Evolutionary conservation across 768 basidiomycete species (phyloP).

Genomic region (Trametes cingulata): DNA sequence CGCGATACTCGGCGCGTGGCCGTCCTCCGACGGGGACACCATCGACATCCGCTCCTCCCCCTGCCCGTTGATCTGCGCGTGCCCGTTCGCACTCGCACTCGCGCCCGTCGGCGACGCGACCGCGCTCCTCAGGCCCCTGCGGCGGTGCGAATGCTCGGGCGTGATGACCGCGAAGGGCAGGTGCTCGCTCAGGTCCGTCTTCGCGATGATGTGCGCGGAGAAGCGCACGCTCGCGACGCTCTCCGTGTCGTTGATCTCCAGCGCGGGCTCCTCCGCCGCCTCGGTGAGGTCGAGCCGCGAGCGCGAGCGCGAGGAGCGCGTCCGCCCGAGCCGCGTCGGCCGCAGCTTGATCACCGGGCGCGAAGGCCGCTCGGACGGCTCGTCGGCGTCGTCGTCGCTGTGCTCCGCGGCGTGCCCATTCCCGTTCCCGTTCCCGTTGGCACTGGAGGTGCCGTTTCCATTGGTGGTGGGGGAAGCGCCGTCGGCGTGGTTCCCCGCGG

Average conservation of each 20-base stretch:
- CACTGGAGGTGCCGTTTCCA: background rate
- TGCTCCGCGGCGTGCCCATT: background rate
- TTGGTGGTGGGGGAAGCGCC: background rate
- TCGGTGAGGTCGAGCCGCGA: slow-evolving; percentile 69
- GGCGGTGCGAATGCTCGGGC: slow-evolving; percentile 56
- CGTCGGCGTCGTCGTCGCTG: slow-evolving; percentile 31
- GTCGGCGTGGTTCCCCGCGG: background rate
- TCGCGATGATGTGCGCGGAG: slow-evolving; percentile 68
- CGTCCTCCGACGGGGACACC: slow-evolving; percentile 47
- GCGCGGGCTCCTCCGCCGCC: slow-evolving; percentile 53
- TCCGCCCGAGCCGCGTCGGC: slow-evolving; percentile 43
- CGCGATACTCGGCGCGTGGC: slow-evolving; percentile 38
- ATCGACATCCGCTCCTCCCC: slow-evolving; percentile 35
- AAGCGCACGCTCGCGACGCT: slow-evolving; percentile 78
- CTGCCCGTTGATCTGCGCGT: slow-evolving; percentile 21
- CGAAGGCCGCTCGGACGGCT: slow-evolving; percentile 54
- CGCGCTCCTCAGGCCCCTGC: slow-evolving; percentile 29
- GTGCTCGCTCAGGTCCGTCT: slow-evolving; percentile 53
- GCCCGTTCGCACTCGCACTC: slow-evolving; percentile 34
- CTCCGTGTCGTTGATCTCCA: slow-evolving; percentile 63
- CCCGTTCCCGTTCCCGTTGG: background rate
- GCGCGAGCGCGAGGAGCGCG: slow-evolving; percentile 61
- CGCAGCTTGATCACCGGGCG: slow-evolving; percentile 81
- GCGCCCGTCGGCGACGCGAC: slow-evolving; percentile 28
- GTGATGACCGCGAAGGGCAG: slow-evolving; percentile 82